These are phyloP conservation scores for Heliophila coronopifolia DNA, from an alignment of 441 rosid species.

Conservation along the genomic window DNA sequence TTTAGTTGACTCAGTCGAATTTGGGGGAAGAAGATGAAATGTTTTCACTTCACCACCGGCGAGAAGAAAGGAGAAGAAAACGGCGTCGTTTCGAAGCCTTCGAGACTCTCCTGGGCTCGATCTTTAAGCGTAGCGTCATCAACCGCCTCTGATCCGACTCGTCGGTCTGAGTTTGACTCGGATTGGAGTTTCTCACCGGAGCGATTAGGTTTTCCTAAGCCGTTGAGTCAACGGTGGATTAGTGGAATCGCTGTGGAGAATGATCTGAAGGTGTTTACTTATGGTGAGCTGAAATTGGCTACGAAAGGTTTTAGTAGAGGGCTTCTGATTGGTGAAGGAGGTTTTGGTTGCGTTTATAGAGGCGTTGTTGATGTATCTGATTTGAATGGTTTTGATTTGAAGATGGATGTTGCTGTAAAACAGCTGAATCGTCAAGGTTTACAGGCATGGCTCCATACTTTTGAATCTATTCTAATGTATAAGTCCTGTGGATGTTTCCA, in stretches of 20 bases:
- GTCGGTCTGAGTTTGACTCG: slow-evolving; percentile 76
- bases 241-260: slow-evolving; percentile 33
- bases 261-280: slow-evolving; percentile 59
- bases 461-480: slow-evolving; percentile 1
- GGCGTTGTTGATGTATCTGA: slow-evolving; percentile 44
- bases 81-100: slow-evolving; percentile 41
- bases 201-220: slow-evolving; percentile 40
- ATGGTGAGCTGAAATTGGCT: slow-evolving; percentile 53
- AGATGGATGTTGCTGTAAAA: slow-evolving; percentile 52
- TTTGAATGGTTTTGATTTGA: slow-evolving; percentile 31
- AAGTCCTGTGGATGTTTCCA: background rate
- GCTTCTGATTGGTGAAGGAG: slow-evolving; percentile 64
- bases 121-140: slow-evolving; percentile 81
- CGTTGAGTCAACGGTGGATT: slow-evolving; percentile 46
- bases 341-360: slow-evolving; percentile 60
- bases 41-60: slow-evolving; percentile 84
- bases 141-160: slow-evolving; percentile 46
- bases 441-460: slow-evolving; percentile 63
- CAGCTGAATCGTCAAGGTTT: slow-evolving; percentile 68
- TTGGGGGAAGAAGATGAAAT: slow-evolving; percentile 48
- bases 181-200: slow-evolving; percentile 70
- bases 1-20: slow-evolving; percentile 23
- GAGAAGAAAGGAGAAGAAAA: slow-evolving; percentile 35
- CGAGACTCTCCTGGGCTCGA: slow-evolving; percentile 79
- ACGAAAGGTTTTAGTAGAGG: slow-evolving; percentile 54